Percentiles rank a stretch among this genome's conserved stretches.
Conservation (phyloP, 345 rosid species). For the Psidium friedrichsthalianum region DNA sequence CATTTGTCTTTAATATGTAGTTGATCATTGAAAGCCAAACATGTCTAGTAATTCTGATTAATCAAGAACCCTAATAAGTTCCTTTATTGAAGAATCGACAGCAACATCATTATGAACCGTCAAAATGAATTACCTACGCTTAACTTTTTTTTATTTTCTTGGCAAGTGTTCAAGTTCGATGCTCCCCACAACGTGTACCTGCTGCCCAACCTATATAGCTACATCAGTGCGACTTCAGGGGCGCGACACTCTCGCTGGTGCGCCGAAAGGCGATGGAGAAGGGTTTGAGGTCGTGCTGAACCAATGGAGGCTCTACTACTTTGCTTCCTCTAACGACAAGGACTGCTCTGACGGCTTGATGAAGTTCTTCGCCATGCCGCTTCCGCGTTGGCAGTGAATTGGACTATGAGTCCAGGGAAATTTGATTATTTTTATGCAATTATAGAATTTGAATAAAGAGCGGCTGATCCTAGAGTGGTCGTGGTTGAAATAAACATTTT, state of each 20-base stretch:
- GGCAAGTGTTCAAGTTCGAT: constrained; percentile 12
- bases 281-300: constrained; percentile 7
- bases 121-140: neutral
- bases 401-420: neutral
- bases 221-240: constrained; percentile 5
- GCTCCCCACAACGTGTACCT: constrained; percentile 8
- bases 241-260: constrained; percentile 2
- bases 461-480: neutral
- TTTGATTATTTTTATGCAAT: neutral
- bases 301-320: constrained; percentile 7
- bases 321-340: constrained; percentile 5
- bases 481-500: neutral
- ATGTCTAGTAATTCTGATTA: neutral
- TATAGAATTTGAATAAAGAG: neutral
- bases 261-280: neutral
- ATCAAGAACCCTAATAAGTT: neutral
- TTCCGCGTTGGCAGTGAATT: neutral
- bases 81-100: neutral
- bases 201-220: constrained; percentile 9
- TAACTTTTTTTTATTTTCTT: neutral
- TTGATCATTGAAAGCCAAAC: neutral
- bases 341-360: constrained; percentile 1
- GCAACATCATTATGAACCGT: neutral
- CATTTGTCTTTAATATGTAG: neutral
- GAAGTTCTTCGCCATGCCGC: constrained; percentile 12